phyloP scores from a whole-genome alignment of 805 yeast genomes.

The Ogataea sp. region DNA sequence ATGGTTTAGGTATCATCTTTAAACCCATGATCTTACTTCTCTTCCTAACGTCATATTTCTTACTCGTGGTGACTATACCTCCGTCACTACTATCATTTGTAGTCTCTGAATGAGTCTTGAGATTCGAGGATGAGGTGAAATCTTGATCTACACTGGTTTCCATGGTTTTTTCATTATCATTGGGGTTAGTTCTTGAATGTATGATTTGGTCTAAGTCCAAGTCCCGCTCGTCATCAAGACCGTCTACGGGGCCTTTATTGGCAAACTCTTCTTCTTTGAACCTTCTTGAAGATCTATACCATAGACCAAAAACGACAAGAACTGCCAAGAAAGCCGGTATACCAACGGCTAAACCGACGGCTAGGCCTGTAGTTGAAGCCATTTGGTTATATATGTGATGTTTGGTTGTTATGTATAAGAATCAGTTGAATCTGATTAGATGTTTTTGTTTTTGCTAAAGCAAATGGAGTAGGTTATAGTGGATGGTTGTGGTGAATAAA shows the following conservation, averaged over 20 bases:
- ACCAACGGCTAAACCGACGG: conserved; percentile 49
- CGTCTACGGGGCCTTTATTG: conserved; percentile 23
- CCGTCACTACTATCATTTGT: conserved; percentile 1
- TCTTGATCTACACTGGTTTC: neutral
- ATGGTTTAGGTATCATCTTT: conserved; percentile 3
- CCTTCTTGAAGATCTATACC: conserved; percentile 30
- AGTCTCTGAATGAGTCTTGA: neutral
- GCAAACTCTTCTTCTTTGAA: conserved; percentile 31
- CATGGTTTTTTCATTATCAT: neutral
- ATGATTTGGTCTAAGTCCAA: conserved; percentile 26
- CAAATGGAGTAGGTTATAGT: no score
- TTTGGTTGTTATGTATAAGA: no score
- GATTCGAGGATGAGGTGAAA: neutral
- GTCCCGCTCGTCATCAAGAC: conserved; percentile 28
- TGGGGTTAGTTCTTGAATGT: conserved; percentile 5
- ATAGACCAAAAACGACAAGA: conserved; percentile 25
- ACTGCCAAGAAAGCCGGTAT: conserved; percentile 36
- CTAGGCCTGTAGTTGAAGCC: conserved; percentile 20
- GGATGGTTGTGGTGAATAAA: no score
- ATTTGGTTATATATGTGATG: no score
- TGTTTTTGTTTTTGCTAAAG: no score
- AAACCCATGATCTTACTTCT: conserved; percentile 20
- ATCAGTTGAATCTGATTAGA: no score
- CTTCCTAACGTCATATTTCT: conserved; percentile 11
- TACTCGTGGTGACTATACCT: conserved; percentile 6